Evolutionary conservation across 2,329 filamentous ascomycete species (phyloP).

Genomic region (Paraconiothyrium sp.): DNA sequence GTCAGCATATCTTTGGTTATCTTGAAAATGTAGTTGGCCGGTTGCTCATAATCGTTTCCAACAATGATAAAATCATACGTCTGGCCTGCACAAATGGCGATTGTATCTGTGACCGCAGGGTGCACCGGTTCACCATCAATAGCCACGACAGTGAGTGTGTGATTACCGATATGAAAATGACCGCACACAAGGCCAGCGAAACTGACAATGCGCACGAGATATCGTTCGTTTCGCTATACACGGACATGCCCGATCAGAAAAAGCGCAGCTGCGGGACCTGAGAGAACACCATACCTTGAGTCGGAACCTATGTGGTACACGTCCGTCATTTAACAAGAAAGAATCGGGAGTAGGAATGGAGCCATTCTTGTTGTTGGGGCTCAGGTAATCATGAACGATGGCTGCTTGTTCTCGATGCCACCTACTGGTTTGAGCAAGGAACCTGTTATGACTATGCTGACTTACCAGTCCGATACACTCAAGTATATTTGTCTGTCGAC

Average conservation of each 20-base stretch:
- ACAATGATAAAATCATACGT: constrained; percentile 35
- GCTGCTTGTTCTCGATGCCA: constrained; percentile 69
- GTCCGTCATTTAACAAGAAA: constrained; percentile 75
- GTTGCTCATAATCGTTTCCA: constrained; percentile 38
- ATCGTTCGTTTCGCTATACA: constrained; percentile 71
- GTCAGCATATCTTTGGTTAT: constrained; percentile 64
- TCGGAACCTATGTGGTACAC: constrained; percentile 63
- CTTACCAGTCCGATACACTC: constrained; percentile 76
- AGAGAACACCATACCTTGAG: neutral
- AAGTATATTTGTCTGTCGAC: constrained; percentile 66
- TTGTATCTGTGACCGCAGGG: constrained; percentile 46
- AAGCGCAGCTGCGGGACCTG: neutral
- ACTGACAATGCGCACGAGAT: constrained; percentile 75
- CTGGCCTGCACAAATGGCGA: constrained; percentile 53
- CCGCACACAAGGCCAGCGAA: constrained; percentile 71
- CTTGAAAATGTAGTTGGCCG: constrained; percentile 66
- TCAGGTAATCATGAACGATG: constrained; percentile 59
- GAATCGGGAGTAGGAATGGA: constrained; percentile 73
- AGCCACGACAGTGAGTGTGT: constrained; percentile 21
- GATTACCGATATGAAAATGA: constrained; percentile 43
- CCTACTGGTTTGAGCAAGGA: constrained; percentile 16
- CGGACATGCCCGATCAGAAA: constrained; percentile 21
- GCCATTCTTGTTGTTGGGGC: constrained; percentile 57
- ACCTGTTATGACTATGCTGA: neutral
- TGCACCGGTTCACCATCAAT: constrained; percentile 42